A percentile compares a stretch with the other conserved stretches of the same genome.
Conservation (phyloP, 371 early-diverging fungal species). For the Zopfochytrium polystomum region DNA sequence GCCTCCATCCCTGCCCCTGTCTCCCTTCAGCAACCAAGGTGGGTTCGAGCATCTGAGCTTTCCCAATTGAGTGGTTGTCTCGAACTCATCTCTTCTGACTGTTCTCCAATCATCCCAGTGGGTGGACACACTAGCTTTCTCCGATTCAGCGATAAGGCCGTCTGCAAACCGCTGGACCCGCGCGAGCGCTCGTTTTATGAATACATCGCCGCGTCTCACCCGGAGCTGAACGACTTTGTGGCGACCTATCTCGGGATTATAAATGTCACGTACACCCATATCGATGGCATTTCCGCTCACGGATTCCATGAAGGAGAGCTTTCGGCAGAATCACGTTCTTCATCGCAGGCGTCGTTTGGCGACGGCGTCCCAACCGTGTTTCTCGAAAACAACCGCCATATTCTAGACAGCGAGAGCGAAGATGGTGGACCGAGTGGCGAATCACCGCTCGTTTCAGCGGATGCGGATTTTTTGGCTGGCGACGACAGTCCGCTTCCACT, state of each 20-base stretch:
- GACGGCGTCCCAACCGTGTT: conserved; percentile 43
- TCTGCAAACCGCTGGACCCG: conserved; percentile 81
- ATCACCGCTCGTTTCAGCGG: not conserved
- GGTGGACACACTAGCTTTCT: conserved; percentile 85
- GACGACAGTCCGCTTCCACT: not conserved
- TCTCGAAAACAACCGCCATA: conserved; percentile 47
- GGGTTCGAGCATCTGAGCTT: not conserved
- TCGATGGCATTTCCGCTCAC: conserved; percentile 2
- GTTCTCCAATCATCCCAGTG: conserved; percentile 21
- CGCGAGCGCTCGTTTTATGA: conserved; percentile 89
- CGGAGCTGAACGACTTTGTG: conserved; percentile 78
- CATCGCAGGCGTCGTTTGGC: conserved; percentile 16
- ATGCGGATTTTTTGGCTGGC: not conserved
- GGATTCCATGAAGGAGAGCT: not conserved
- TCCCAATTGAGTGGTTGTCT: not conserved
- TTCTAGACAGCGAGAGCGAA: conserved; percentile 20
- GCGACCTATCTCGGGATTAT: conserved; percentile 89
- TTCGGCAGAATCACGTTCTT: not conserved
- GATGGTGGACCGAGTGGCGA: not conserved
- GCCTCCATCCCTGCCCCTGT: conserved; percentile 28
- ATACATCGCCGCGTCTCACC: conserved; percentile 69
- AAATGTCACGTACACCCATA: conserved; percentile 74
- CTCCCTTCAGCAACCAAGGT: conserved; percentile 40
- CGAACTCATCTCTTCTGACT: not conserved
- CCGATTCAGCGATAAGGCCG: conserved; percentile 77